A percentile compares a stretch with the other conserved stretches of the same genome.
Evolutionary conservation across 2,329 filamentous ascomycete genomes (phyloP).

Genomic region (Didymella glomerata): DNA sequence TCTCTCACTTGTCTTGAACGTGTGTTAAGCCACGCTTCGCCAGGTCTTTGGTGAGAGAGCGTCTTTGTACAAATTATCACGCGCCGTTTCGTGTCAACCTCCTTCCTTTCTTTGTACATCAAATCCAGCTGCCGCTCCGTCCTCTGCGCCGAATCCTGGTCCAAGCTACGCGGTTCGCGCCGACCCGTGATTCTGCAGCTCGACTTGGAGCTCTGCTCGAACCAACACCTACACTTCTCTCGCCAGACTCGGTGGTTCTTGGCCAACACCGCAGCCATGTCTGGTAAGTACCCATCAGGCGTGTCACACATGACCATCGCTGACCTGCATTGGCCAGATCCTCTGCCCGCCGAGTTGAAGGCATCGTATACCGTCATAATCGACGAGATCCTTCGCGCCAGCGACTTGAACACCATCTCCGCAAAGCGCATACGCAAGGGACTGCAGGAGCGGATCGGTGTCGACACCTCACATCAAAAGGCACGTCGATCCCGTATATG

Average conservation of each 20-base stretch:
- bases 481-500: constrained; percentile 48
- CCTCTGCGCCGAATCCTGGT: constrained; percentile 9
- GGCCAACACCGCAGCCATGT: constrained; percentile 36
- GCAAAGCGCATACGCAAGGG: constrained; percentile 72
- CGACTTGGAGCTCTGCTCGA: constrained; percentile 13
- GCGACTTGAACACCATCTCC: constrained; percentile 70
- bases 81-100: constrained; percentile 20
- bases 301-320: constrained; percentile 8
- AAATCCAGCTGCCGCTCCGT: background rate
- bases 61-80: constrained; percentile 3
- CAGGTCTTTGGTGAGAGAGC: constrained; percentile 23
- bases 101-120: constrained; percentile 4
- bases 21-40: constrained; percentile 24
- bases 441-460: constrained; percentile 66
- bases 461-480: constrained; percentile 70
- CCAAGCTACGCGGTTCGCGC: constrained; percentile 21
- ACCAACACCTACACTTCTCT: constrained; percentile 1
- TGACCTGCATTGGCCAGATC: constrained; percentile 34
- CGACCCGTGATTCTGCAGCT: constrained; percentile 20
- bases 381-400: constrained; percentile 67
- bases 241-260: constrained; percentile 1
- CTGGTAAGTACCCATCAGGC: constrained; percentile 34
- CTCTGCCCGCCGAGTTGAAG: constrained; percentile 58
- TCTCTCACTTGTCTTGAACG: constrained; percentile 31
- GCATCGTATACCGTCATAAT: constrained; percentile 66